These are phyloP conservation scores for Pseudogymnoascus sp. DNA, from an alignment of 2,329 filamentous ascomycete genomes.

Conservation along the genomic window DNA sequence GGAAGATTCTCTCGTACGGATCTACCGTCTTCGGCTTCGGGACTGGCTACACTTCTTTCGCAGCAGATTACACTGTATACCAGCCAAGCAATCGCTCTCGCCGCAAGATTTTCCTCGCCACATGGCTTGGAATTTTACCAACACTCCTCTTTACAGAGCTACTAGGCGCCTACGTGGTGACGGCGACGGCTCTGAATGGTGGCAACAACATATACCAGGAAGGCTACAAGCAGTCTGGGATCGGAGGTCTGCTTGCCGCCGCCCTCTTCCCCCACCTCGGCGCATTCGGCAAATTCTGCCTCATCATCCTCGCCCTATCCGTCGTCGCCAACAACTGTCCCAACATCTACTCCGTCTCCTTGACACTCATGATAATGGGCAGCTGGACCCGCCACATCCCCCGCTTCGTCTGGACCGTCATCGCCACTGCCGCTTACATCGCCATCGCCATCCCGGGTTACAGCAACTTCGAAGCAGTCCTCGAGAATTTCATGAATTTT, in stretches of 20 bases:
- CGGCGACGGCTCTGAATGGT: constrained; percentile 47
- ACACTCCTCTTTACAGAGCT: constrained; percentile 67
- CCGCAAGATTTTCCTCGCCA: constrained; percentile 57
- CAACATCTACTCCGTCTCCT: constrained; percentile 61
- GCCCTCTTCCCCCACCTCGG: constrained; percentile 56
- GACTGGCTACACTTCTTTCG: constrained; percentile 65
- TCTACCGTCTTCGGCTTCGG: constrained; percentile 59
- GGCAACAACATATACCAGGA: constrained; percentile 44
- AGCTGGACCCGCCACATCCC: constrained; percentile 51
- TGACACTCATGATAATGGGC: constrained; percentile 58
- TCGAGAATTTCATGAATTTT: constrained; percentile 63
- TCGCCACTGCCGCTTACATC: constrained; percentile 55
- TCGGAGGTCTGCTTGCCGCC: constrained; percentile 58
- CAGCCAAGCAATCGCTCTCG: constrained; percentile 55
- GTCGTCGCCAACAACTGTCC: constrained; percentile 65
- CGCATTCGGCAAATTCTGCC: constrained; percentile 63
- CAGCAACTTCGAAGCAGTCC: constrained; percentile 50
- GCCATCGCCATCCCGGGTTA: constrained; percentile 64
- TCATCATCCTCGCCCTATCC: constrained; percentile 55
- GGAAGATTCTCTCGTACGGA: constrained; percentile 55
- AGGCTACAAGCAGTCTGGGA: constrained; percentile 47
- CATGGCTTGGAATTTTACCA: constrained; percentile 59
- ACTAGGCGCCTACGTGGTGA: constrained; percentile 61
- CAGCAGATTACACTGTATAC: constrained; percentile 74
- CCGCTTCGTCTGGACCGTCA: constrained; percentile 57